These are phyloP conservation scores for Leccinum cinnamomeum DNA, from an alignment of 1,284 basidiomycete species.

Conservation along the genomic window DNA sequence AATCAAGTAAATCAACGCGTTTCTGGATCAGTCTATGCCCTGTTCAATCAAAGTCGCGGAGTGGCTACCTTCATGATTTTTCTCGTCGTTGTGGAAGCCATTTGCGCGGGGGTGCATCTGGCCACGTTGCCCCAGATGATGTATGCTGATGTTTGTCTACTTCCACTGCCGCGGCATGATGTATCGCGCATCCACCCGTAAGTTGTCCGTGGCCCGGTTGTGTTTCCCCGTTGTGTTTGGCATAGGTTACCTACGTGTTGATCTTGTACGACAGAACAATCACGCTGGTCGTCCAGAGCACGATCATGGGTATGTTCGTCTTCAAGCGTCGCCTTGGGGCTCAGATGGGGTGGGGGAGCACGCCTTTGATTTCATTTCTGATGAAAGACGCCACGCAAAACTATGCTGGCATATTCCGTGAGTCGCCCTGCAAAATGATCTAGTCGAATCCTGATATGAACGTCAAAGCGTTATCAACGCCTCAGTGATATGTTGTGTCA, in stretches of 20 bases:
- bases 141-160: slow-evolving; percentile 17
- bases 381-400: slow-evolving; percentile 19
- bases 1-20: not conserved
- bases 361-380: slow-evolving; percentile 19
- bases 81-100: slow-evolving; percentile 15
- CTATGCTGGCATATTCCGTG: slow-evolving; percentile 16
- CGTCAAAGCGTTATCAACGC: not conserved
- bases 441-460: not conserved
- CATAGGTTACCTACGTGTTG: not conserved
- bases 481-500: slow-evolving; percentile 9
- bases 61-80: slow-evolving; percentile 6
- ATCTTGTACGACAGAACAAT: slow-evolving; percentile 9
- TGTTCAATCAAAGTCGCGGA: slow-evolving; percentile 25
- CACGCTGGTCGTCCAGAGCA: slow-evolving; percentile 11
- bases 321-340: slow-evolving; percentile 6
- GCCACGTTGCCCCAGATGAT: not conserved
- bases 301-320: slow-evolving; percentile 12
- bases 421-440: slow-evolving; percentile 7
- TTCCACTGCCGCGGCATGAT: not conserved
- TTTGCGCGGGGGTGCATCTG: not conserved
- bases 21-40: slow-evolving; percentile 20
- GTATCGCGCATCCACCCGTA: slow-evolving; percentile 2
- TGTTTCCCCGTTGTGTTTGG: not conserved
- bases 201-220: not conserved
- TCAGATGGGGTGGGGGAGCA: slow-evolving; percentile 15